Base-by-base conservation (phyloP, 2,329 filamentous ascomycete genomes). In the Teratosphaeria pseudoeucalypti region DNA sequence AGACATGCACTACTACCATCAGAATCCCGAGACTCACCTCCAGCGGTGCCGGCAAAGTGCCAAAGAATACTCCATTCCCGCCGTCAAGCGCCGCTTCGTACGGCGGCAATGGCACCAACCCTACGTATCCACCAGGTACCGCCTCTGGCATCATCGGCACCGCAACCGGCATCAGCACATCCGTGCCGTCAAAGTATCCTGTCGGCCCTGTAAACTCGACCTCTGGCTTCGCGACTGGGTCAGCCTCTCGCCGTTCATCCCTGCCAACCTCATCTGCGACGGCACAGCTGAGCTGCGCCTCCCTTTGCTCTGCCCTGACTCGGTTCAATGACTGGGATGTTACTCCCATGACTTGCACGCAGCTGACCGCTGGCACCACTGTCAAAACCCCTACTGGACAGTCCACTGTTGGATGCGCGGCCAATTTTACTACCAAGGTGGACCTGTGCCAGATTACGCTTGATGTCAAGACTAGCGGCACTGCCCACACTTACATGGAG, bases 401-500 rank as follows among this genome's bases (percentile, higher is more conserved):
- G 62, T 61, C 62, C 49, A 55, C 53, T 34, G 66, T 59, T 34
- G 60, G 59, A 43, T 70, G 68, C 59, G 68, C 62, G 37, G 55
- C 65, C 39, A 62, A 63, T 6, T 62, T 67, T 57, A 63, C 62
- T 14, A 64, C 69, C n/a, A 47, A 60, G 10, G 64, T 69, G 49
- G 73, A 77, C 60, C 64, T 76, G 12, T 77, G 76, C 64, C 74
- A 75, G 34, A 66, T 77, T 34, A 69, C 71, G 3, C 65, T 77
- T 23, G 72, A 71, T 54, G 71, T 78, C n/a, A 65, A 71, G 4
- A 77, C 76, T 7, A 74, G 73, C 34, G 66, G 69, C 54, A 67
- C 70, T 23, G 75, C 73, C 4, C 70, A 73, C 19, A 72, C 75
- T 56, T 75, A 72, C 56, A 74, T 77, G 70, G 76, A 78, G 66